These are phyloP conservation scores for Solanum habrochaites DNA, from an alignment of 257 asterid genomes.

Conservation along the genomic window DNA sequence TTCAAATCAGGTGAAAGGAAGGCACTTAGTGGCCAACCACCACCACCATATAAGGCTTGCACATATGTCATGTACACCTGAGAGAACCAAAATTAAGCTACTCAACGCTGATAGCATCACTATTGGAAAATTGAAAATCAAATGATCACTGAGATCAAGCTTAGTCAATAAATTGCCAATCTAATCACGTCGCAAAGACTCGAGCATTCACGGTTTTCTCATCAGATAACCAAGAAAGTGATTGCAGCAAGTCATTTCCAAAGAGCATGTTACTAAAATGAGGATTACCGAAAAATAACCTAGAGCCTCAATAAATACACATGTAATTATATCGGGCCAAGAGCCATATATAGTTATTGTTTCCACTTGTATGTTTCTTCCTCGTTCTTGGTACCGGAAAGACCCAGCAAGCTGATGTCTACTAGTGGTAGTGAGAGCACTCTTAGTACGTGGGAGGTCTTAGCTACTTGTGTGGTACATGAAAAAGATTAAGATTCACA, in stretches of 20 bases:
- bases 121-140: not conserved
- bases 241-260: not conserved
- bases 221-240: not conserved
- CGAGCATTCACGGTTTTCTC: not conserved
- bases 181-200: not conserved
- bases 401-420: not conserved
- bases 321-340: not conserved
- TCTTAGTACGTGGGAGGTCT: not conserved
- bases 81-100: not conserved
- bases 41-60: slow-evolving; percentile 88
- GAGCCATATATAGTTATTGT: not conserved
- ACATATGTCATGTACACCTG: slow-evolving; percentile 98
- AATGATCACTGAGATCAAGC: not conserved
- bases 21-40: slow-evolving; percentile 94
- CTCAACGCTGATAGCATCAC: not conserved
- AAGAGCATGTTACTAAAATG: not conserved
- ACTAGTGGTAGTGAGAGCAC: not conserved
- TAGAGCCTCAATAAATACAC: not conserved
- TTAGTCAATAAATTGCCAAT: not conserved
- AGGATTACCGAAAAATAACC: not conserved
- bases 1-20: slow-evolving; percentile 90
- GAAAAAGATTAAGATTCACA: not conserved
- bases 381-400: not conserved
- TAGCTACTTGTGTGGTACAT: not conserved
- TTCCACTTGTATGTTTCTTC: not conserved